Base-by-base conservation (phyloP, 345 rosid species). In the Pugionium dolabratum region DNA sequence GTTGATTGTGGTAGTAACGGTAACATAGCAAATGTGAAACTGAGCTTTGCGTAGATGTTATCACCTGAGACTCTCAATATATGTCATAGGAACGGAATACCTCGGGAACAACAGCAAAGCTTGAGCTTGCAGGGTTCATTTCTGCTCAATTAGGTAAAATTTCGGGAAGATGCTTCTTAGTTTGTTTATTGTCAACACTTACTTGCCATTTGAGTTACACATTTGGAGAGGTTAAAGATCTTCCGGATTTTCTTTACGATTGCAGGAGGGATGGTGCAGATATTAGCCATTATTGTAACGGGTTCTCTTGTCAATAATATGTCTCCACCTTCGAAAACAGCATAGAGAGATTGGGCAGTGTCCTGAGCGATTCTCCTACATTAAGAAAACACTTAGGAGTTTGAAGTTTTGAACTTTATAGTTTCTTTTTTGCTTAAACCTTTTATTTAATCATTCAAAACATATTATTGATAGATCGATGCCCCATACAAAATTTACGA, bases 281-380 rank as follows among this genome's bases (percentile, higher is more conserved):
- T 87, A 29, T 36, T 76, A 10, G 65, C 74, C 6, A 62, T 79
- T 37, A 45, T 67, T 34, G 80, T 80, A 9, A 58, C 73, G 18
- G 65, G 55, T 42, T 82, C 84, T 4, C 84, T 87, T 35, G 64
- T 81, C 44, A 68, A 65, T 59, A 85, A 87, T 60, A 87, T 90
- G 95, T 85, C 97, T 70, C 97, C 90, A 3, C 91, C 90, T 41
- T 84, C 85, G 59, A 87, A 74, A 79, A 28, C 77, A 49, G 71
- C 45, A 58, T 72, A 72, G 66, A 31, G 60, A 58, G 11, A 53
- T 29, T 50, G 9, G 18, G 34, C 18, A 50, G 2, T 50, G 66
- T 58, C 39, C 33, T 57, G 9, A 57, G 52, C 39, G 30, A 27
- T 46, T 54, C 49, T 71, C 43, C 34, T 45, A 18, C 50, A 46